Conservation (phyloP, 345 rosid genomes). For the Murraya paniculata region DNA sequence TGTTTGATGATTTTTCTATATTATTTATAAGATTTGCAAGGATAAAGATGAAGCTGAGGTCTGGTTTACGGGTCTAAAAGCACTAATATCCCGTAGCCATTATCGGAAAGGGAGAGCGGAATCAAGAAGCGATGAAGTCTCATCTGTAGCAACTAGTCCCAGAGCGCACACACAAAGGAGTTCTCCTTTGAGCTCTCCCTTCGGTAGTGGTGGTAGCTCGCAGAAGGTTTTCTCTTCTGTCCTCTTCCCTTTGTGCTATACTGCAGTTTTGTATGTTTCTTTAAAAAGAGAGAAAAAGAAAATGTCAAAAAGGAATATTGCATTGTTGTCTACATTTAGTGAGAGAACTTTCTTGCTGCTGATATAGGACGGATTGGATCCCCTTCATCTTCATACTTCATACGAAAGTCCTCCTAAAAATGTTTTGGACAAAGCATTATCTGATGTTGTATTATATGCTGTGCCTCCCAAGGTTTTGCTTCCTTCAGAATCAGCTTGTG, state of each 20-base stretch:
- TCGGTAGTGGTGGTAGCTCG: slow-evolving; percentile 58
- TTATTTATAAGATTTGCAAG: slow-evolving; percentile 55
- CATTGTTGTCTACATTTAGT: background rate
- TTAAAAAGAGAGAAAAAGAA: background rate
- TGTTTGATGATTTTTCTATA: background rate
- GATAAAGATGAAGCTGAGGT: slow-evolving; percentile 89
- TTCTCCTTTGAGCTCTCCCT: slow-evolving; percentile 70
- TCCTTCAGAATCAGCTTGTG: slow-evolving; percentile 62
- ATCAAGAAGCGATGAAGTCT: slow-evolving; percentile 64
- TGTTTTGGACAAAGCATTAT: slow-evolving; percentile 57
- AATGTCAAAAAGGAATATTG: background rate
- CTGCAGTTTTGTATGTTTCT: slow-evolving; percentile 4
- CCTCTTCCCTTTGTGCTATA: slow-evolving; percentile 13
- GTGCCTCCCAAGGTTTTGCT: slow-evolving; percentile 52
- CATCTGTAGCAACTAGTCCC: slow-evolving; percentile 79
- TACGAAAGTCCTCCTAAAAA: slow-evolving; percentile 60
- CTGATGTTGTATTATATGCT: slow-evolving; percentile 57
- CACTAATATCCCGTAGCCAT: slow-evolving; percentile 57
- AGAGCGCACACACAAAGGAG: slow-evolving; percentile 60
- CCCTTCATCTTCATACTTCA: slow-evolving; percentile 54
- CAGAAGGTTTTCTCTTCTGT: slow-evolving; percentile 51
- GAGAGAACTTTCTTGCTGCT: slow-evolving; percentile 25
- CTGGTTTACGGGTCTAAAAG: slow-evolving; percentile 79
- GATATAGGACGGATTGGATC: slow-evolving; percentile 51
- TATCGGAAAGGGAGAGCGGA: slow-evolving; percentile 54